Evolutionary conservation across 164 flowering plant genomes (phyloP).

Genomic region (Sextonia rubra): DNA sequence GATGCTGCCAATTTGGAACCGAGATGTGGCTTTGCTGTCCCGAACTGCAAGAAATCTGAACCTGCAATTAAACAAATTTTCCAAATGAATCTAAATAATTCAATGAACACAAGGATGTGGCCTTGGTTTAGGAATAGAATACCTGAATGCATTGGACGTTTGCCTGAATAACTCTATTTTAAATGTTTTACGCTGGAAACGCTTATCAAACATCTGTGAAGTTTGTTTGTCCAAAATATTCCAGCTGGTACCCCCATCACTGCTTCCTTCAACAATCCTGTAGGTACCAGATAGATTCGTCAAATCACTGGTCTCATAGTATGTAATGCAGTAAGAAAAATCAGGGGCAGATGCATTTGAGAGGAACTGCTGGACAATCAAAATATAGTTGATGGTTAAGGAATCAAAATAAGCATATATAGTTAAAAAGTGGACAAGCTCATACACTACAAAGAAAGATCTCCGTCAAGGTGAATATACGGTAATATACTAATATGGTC

Average conservation of each 20-base stretch:
- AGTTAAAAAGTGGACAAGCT: neutral
- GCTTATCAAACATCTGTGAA: constrained; percentile 62
- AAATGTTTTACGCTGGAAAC: constrained; percentile 67
- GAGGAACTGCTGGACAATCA: no score
- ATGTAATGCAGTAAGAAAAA: no score
- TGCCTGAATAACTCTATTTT: constrained; percentile 26
- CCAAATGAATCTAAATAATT: neutral
- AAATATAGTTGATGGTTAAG: no score
- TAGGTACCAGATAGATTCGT: neutral
- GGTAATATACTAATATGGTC: no score
- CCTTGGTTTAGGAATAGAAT: constrained; percentile 1
- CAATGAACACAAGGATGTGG: neutral
- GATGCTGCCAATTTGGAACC: constrained; percentile 81
- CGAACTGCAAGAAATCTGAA: constrained; percentile 62
- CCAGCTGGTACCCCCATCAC: constrained; percentile 82
- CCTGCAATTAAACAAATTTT: constrained; percentile 32
- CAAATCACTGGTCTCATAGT: no score
- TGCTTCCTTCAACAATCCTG: constrained; percentile 91
- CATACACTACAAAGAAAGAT: neutral
- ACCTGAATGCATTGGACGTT: constrained; percentile 73
- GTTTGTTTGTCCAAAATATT: constrained; percentile 59
- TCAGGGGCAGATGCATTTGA: neutral
- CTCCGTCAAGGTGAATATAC: no score
- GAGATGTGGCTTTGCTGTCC: constrained; percentile 49
- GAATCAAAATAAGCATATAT: neutral